Evolutionary conservation across 106 monocot genomes (phyloP).

Genomic region (Dioscorea zingiberensis): DNA sequence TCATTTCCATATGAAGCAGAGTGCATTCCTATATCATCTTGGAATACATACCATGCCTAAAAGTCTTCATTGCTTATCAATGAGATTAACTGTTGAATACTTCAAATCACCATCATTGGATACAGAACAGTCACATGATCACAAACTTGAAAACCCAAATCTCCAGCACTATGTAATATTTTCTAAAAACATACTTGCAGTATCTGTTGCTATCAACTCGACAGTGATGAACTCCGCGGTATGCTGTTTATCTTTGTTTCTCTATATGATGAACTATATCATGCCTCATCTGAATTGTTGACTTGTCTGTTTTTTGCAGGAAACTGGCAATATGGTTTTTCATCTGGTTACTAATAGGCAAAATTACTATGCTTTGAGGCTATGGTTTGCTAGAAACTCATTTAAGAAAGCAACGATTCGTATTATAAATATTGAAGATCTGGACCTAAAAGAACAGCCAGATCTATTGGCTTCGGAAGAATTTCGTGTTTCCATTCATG

Average conservation of each 20-base stretch:
- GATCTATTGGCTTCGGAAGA: constrained; percentile 60
- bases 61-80: constrained; percentile 54
- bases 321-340: constrained; percentile 53
- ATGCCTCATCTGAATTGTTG: constrained; percentile 4
- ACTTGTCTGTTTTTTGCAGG: constrained; percentile 29
- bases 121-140: constrained; percentile 3
- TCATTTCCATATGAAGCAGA: constrained; percentile 52
- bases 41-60: constrained; percentile 50
- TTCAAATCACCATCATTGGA: constrained; percentile 32
- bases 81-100: constrained; percentile 60
- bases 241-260: background rate
- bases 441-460: constrained; percentile 10
- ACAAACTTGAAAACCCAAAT: constrained; percentile 23
- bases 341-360: constrained; percentile 69
- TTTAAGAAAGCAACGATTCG: constrained; percentile 42
- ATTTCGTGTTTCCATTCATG: constrained; percentile 48
- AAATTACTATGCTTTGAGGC: constrained; percentile 78
- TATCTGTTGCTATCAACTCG: constrained; percentile 54
- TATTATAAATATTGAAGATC: constrained; percentile 63
- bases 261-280: no score
- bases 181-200: constrained; percentile 45
- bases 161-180: constrained; percentile 46
- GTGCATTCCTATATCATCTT: constrained; percentile 57
- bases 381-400: constrained; percentile 61
- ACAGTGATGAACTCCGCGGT: constrained; percentile 56